Evolutionary conservation across 1,139 yeast species (phyloP).

Genomic region (Nadsonia starkeyi-henricii): DNA sequence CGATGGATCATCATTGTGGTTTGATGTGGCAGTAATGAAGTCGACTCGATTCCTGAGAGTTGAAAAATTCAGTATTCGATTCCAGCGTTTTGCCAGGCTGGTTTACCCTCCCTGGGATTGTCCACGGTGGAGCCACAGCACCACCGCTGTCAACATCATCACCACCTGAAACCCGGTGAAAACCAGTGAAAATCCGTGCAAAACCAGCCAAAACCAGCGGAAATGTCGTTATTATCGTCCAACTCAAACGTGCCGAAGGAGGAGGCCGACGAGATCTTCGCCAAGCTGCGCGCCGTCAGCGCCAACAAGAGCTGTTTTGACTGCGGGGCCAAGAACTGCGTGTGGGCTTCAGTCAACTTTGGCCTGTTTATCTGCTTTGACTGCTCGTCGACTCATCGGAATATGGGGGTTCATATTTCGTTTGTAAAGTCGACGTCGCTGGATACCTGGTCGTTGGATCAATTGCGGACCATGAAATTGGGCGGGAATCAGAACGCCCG

Average conservation of each 20-base stretch:
- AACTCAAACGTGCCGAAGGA: constrained; percentile 32
- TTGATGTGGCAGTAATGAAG: too few species aligned
- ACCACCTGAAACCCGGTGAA: too few species aligned
- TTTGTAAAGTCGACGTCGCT: constrained; percentile 86
- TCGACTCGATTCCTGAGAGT: too few species aligned
- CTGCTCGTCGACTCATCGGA: constrained; percentile 94
- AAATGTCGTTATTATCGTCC: background rate
- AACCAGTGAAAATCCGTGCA: too few species aligned
- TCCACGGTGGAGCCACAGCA: too few species aligned
- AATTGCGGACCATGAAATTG: constrained; percentile 75
- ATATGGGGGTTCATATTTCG: constrained; percentile 89
- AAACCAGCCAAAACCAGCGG: too few species aligned
- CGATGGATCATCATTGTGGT: background rate
- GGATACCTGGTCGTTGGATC: constrained; percentile 86
- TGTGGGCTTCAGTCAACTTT: constrained; percentile 96
- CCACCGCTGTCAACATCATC: too few species aligned
- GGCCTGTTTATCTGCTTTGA: constrained; percentile 89
- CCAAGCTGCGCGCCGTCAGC: constrained; percentile 44
- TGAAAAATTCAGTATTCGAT: too few species aligned
- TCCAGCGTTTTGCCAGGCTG: too few species aligned
- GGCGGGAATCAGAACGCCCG: constrained; percentile 86
- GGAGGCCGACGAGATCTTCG: constrained; percentile 47
- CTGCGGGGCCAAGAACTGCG: constrained; percentile 87
- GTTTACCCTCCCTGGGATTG: too few species aligned
- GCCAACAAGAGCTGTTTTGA: constrained; percentile 79